Evolutionary conservation across 1,139 yeast genomes (phyloP).

Genomic region (Ogataea hybrid): DNA sequence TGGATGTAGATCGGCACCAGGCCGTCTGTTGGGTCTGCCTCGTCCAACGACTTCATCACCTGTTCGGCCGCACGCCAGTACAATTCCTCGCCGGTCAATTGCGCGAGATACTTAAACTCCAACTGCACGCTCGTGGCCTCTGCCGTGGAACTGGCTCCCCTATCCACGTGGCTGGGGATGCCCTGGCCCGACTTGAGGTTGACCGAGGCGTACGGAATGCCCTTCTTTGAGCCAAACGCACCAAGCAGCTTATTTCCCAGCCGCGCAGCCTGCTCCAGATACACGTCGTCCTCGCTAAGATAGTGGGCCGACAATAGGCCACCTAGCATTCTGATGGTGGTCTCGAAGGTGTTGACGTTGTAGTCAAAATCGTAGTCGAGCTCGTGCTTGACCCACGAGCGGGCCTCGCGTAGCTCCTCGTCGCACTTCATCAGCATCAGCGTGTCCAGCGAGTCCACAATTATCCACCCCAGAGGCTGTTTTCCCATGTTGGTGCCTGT

Average conservation of each 20-base stretch:
- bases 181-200: constrained; percentile 67
- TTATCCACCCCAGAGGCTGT: constrained; percentile 90
- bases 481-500: constrained; percentile 78
- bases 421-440: constrained; percentile 75
- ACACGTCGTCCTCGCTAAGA: constrained; percentile 65
- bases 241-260: constrained; percentile 51
- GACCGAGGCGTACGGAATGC: constrained; percentile 78
- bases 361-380: constrained; percentile 63
- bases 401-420: constrained; percentile 63
- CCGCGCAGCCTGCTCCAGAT: constrained; percentile 75
- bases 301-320: constrained; percentile 84
- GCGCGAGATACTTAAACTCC: constrained; percentile 81
- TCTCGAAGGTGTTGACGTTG: constrained; percentile 83
- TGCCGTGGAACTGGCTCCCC: constrained; percentile 81
- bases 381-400: constrained; percentile 68
- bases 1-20: constrained; percentile 78
- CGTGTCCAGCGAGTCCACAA: constrained; percentile 87
- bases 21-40: constrained; percentile 64
- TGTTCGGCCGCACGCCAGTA: constrained; percentile 81
- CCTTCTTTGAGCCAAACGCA: constrained; percentile 63
- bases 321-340: constrained; percentile 92
- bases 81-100: constrained; percentile 71
- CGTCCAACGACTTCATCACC: constrained; percentile 65
- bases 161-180: constrained; percentile 57
- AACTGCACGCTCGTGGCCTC: constrained; percentile 87